Evolutionary conservation across 2,329 filamentous ascomycete species (phyloP).

Genomic region (Fusarium domesticum): DNA sequence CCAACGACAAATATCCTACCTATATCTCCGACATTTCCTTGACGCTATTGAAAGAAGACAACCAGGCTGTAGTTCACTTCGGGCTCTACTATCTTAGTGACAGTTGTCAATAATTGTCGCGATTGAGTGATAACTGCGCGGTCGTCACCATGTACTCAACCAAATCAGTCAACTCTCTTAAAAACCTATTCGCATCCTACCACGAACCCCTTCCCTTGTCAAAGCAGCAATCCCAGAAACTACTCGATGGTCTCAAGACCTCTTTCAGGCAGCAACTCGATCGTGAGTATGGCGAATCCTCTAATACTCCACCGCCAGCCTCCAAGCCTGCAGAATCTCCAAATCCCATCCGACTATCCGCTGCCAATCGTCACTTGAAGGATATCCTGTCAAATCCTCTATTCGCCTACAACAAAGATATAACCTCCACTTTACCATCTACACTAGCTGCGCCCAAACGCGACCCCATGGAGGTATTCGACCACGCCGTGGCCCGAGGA

Average conservation of each 20-base stretch:
- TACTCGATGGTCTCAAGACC: slow-evolving; percentile 54
- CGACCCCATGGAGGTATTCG: slow-evolving; percentile 54
- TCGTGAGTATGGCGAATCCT: slow-evolving; percentile 50
- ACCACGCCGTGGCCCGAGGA: slow-evolving; percentile 52
- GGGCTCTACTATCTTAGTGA: background rate
- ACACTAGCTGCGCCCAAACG: slow-evolving; percentile 16
- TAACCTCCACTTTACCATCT: slow-evolving; percentile 18
- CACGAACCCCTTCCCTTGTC: slow-evolving; percentile 54
- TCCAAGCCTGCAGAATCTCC: slow-evolving; percentile 18
- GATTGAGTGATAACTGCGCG: slow-evolving; percentile 24
- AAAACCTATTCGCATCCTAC: slow-evolving; percentile 40
- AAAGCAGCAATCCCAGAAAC: slow-evolving; percentile 49
- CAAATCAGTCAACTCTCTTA: slow-evolving; percentile 37
- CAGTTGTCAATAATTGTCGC: background rate
- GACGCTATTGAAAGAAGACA: no score
- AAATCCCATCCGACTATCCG: slow-evolving; percentile 36
- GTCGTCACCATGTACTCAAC: slow-evolving; percentile 37
- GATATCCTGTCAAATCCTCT: slow-evolving; percentile 57
- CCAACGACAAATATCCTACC: background rate
- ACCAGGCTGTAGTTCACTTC: no score
- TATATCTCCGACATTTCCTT: background rate
- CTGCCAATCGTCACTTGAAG: slow-evolving; percentile 47
- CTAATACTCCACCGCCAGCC: slow-evolving; percentile 23
- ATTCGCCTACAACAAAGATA: slow-evolving; percentile 40
- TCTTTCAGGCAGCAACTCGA: slow-evolving; percentile 60